Evolutionary conservation across 805 yeast genomes (phyloP).

Genomic region (Jamesozyma gamospora): DNA sequence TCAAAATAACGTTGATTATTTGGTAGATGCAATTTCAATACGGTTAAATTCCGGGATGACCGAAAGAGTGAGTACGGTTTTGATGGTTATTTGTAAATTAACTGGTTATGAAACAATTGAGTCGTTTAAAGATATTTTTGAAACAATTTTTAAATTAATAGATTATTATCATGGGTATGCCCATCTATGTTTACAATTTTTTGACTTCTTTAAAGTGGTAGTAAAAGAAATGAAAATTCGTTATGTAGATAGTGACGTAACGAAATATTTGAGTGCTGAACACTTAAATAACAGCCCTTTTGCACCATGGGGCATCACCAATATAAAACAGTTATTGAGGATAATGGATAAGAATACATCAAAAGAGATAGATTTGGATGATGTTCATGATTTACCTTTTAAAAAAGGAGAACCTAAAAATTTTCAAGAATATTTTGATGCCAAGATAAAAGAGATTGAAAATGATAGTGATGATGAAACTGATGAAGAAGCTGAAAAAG

Average conservation of each 20-base stretch:
- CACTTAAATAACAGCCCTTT: conserved; percentile 22
- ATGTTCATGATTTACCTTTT: conserved; percentile 4
- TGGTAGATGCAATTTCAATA: conserved; percentile 68
- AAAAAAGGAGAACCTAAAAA: conserved; percentile 28
- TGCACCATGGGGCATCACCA: conserved; percentile 53
- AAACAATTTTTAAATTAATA: conserved; percentile 62
- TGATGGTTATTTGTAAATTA: conserved; percentile 57
- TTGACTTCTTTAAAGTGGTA: conserved; percentile 56
- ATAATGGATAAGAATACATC: conserved; percentile 32
- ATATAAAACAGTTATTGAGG: conserved; percentile 34
- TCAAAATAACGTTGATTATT: conserved; percentile 63
- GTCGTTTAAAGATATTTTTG: conserved; percentile 63
- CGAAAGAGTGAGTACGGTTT: conserved; percentile 62
- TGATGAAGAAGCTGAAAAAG: conserved; percentile 11
- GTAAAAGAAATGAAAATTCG: conserved; percentile 36
- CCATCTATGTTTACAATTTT: conserved; percentile 60
- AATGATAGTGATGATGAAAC: conserved; percentile 23
- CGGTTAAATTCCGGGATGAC: conserved; percentile 60
- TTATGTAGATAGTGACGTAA: conserved; percentile 27
- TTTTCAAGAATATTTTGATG: conserved; percentile 31
- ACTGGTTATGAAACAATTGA: conserved; percentile 58
- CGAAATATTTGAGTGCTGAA: conserved; percentile 10
- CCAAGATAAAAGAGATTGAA: conserved; percentile 19
- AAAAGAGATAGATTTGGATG: conserved; percentile 8
- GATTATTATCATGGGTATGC: conserved; percentile 82